Percentiles rank a stretch among this genome's conserved stretches.
These are phyloP conservation scores for Laburnicola sp. DNA, from an alignment of 2,329 filamentous ascomycete genomes.

Conservation along the genomic window DNA sequence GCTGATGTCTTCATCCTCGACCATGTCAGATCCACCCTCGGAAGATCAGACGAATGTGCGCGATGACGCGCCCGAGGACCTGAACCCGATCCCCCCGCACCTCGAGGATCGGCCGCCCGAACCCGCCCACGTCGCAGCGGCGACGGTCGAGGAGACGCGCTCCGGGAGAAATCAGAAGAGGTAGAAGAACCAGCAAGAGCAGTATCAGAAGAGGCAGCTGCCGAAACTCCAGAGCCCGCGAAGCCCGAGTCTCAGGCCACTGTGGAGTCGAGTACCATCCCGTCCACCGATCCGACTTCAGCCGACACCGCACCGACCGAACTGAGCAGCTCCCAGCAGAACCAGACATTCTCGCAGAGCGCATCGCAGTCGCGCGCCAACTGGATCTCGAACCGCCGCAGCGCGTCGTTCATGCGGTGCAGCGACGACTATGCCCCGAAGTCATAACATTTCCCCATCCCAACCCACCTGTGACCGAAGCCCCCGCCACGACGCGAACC, in stretches of 20 bases:
- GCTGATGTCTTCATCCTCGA: slow-evolving; percentile 43
- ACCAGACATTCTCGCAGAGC: slow-evolving; percentile 37
- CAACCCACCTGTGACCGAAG: slow-evolving; percentile 12
- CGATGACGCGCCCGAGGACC: slow-evolving; percentile 27
- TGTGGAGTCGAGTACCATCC: slow-evolving; percentile 21
- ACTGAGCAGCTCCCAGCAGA: slow-evolving; percentile 36
- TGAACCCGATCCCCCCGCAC: slow-evolving; percentile 19
- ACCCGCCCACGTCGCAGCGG: not conserved
- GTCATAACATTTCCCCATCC: slow-evolving; percentile 35
- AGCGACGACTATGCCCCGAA: slow-evolving; percentile 40
- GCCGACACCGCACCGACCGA: slow-evolving; percentile 32
- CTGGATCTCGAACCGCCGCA: slow-evolving; percentile 53
- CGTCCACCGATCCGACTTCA: slow-evolving; percentile 29
- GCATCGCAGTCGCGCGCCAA: slow-evolving; percentile 38
- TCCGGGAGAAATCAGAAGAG: not conserved
- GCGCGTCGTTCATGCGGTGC: slow-evolving; percentile 46
- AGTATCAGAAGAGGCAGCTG: slow-evolving; percentile 5
- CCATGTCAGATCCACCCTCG: slow-evolving; percentile 40
- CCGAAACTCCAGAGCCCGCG: slow-evolving; percentile 3
- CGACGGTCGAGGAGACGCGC: slow-evolving; percentile 16
- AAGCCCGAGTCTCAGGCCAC: slow-evolving; percentile 23
- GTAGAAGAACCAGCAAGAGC: slow-evolving; percentile 14
- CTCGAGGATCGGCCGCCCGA: slow-evolving; percentile 7
- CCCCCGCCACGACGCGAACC: slow-evolving; percentile 53
- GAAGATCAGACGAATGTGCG: slow-evolving; percentile 35